Evolutionary conservation across 176 grass and related monocot species (phyloP).

Genomic region (Eragrostis curvula): DNA sequence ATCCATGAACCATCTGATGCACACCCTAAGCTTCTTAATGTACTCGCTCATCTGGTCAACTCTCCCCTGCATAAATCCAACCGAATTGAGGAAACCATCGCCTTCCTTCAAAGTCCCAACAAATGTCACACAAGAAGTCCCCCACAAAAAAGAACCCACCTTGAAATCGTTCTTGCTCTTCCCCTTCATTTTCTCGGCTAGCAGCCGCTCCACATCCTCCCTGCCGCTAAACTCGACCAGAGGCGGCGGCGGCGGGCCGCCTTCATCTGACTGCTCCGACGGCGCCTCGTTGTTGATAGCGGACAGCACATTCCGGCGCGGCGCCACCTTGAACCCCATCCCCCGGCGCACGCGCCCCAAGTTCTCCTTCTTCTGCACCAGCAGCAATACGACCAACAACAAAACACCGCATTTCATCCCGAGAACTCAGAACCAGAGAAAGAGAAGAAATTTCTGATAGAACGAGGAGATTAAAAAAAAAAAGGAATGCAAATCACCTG

Average conservation of each 20-base stretch:
- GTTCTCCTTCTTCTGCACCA: slow-evolving; percentile 77
- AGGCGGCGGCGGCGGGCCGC: background rate
- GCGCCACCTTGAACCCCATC: slow-evolving; percentile 44
- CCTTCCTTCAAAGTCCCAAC: background rate
- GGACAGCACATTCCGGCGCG: slow-evolving; percentile 65
- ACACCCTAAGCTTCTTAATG: slow-evolving; percentile 83
- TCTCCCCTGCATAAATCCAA: slow-evolving; percentile 56
- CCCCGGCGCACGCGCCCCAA: slow-evolving; percentile 45
- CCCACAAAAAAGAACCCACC: slow-evolving; percentile 36
- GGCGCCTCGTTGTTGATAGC: slow-evolving; percentile 49
- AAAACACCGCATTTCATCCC: background rate
- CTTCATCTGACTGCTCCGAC: background rate
- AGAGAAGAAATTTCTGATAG: background rate
- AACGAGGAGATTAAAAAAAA: too few relatives aligned
- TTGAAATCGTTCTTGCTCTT: slow-evolving; percentile 90
- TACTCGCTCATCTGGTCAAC: slow-evolving; percentile 83
- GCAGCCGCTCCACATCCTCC: slow-evolving; percentile 89
- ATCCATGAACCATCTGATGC: slow-evolving; percentile 69
- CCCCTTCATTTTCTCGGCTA: slow-evolving; percentile 87
- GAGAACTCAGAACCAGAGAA: slow-evolving; percentile 17
- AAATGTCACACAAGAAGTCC: background rate
- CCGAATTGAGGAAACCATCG: background rate
- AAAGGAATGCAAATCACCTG: slow-evolving; percentile 39
- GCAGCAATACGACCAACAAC: background rate
- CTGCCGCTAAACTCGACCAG: slow-evolving; percentile 65